Evolutionary conservation across 2,329 filamentous ascomycete species (phyloP).

Genomic region (Arthrobotrys sinensis): DNA sequence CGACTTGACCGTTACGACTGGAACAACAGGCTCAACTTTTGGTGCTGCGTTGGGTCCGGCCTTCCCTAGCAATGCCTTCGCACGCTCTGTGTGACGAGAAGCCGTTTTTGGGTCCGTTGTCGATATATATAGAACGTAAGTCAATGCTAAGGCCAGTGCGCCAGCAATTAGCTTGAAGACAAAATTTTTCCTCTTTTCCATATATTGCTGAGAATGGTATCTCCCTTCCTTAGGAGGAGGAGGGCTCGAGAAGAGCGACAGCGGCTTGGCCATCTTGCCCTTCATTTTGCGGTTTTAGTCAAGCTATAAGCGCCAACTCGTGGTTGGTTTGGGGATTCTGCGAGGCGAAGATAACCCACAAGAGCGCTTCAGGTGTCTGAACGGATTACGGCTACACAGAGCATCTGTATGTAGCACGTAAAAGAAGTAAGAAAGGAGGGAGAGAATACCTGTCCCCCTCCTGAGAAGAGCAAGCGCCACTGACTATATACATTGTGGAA

Average conservation of each 20-base stretch:
- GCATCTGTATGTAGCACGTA: constrained; percentile 26
- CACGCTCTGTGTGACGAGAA: constrained; percentile 52
- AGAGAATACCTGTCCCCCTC: neutral
- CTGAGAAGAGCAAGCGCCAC: constrained; percentile 2
- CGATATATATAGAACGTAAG: constrained; percentile 49
- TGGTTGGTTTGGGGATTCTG: neutral
- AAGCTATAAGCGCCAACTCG: neutral
- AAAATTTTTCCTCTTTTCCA: constrained; percentile 54
- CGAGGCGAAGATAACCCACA: constrained; percentile 14
- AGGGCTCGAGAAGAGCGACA: constrained; percentile 53
- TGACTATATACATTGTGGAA: constrained; percentile 46
- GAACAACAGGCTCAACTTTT: constrained; percentile 10
- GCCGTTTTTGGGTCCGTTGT: constrained; percentile 50
- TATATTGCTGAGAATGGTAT: constrained; percentile 56
- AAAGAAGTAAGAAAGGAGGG: neutral
- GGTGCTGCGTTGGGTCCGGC: neutral
- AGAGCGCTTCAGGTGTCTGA: constrained; percentile 7
- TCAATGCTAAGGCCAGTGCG: constrained; percentile 42
- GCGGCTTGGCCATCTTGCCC: constrained; percentile 57
- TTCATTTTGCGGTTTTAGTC: constrained; percentile 44
- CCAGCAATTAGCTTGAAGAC: constrained; percentile 50
- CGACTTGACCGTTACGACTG: constrained; percentile 23
- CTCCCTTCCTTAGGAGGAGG: constrained; percentile 57
- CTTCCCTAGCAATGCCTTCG: constrained; percentile 48
- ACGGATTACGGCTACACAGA: constrained; percentile 7